A percentile compares a stretch with the other conserved stretches of the same genome.
Conservation (phyloP, 129 eudicot species). For the Deinandra increscens region DNA sequence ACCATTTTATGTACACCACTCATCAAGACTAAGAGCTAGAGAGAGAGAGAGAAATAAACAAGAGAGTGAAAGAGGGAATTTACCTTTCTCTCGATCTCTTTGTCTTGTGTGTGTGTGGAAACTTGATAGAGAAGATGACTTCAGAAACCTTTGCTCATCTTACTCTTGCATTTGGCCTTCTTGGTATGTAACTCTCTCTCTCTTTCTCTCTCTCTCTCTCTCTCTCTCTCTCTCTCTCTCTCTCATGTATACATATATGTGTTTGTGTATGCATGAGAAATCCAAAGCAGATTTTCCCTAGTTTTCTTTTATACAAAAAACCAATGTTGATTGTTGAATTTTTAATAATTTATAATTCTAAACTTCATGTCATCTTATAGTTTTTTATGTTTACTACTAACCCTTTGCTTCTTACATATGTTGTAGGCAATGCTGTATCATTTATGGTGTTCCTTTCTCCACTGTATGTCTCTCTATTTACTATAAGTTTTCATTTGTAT, state of each 20-base stretch:
- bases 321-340: not conserved
- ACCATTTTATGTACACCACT: conserved; percentile 30
- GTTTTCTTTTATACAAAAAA: not conserved
- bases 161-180: conserved; percentile 79
- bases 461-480: conserved; percentile 43
- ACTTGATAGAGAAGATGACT: conserved; percentile 25
- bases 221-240: not conserved
- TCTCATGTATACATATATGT: not conserved
- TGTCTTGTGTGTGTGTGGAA: conserved; percentile 35
- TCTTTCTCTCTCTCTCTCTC: conserved; percentile 1
- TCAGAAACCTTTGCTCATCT: conserved; percentile 37
- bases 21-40: conserved; percentile 24
- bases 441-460: conserved; percentile 78
- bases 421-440: conserved; percentile 60
- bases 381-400: not conserved
- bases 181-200: conserved; percentile 36
- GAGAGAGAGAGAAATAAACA: conserved; percentile 8
- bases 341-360: not conserved
- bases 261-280: conserved; percentile 11
- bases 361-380: not conserved
- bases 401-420: not conserved
- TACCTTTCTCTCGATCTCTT: conserved; percentile 26
- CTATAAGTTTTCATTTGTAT: not conserved
- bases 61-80: conserved; percentile 2
- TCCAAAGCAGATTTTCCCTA: not conserved